Evolutionary conservation across 1,284 basidiomycete species (phyloP).

Genomic region (Calocybe gambosa): DNA sequence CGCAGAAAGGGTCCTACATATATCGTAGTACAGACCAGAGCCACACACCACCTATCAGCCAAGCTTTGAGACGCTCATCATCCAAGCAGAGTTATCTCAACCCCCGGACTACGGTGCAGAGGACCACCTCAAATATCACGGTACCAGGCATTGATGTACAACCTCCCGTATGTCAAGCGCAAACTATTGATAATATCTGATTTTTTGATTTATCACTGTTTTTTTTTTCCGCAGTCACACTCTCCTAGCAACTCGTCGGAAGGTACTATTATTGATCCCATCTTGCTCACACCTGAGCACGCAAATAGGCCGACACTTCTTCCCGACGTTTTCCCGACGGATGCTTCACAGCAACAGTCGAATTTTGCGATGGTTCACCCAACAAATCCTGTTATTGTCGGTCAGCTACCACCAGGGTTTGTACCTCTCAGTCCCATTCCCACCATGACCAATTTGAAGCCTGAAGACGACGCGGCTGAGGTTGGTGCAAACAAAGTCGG

Average conservation of each 20-base stretch:
- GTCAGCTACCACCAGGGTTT: constrained; percentile 29
- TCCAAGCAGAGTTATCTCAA: neutral
- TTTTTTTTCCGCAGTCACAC: constrained; percentile 18
- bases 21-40: neutral
- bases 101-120: constrained; percentile 7
- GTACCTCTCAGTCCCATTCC: constrained; percentile 26
- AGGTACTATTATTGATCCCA: constrained; percentile 19
- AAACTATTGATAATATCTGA: neutral
- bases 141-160: constrained; percentile 21
- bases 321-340: constrained; percentile 3
- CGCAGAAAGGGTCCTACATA: neutral
- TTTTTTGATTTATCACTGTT: neutral
- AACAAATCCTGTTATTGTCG: constrained; percentile 13
- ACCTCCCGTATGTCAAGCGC: constrained; percentile 8
- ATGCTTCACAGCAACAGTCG: neutral
- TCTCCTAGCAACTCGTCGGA: constrained; percentile 20
- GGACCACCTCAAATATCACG: constrained; percentile 15
- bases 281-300: constrained; percentile 25
- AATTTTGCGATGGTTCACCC: neutral
- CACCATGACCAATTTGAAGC: constrained; percentile 3
- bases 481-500: constrained; percentile 1
- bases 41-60: neutral
- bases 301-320: constrained; percentile 15
- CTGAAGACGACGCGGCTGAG: constrained; percentile 2
- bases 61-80: neutral